Evolutionary conservation across 805 yeast species (phyloP).

Genomic region (Saturnispora dispora): DNA sequence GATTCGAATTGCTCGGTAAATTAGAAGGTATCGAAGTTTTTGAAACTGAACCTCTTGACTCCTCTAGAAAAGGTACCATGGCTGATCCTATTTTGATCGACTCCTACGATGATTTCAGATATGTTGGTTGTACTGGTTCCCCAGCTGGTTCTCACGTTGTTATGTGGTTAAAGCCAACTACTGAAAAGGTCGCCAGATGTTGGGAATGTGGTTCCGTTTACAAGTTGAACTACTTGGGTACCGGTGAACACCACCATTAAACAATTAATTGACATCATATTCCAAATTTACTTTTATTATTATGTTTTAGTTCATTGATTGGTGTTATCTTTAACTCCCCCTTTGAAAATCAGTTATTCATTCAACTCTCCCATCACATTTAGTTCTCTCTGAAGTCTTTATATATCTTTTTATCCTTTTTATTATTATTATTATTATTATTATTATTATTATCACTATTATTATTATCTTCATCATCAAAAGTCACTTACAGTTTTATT

Average conservation of each 20-base stretch:
- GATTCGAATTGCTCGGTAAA: conserved; percentile 90
- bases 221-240: conserved; percentile 81
- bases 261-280: conserved; percentile 12
- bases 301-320: conserved; percentile 1
- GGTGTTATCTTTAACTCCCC: neutral
- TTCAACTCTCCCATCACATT: neutral
- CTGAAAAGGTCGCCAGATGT: conserved; percentile 81
- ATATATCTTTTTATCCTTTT: conserved; percentile 5
- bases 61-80: conserved; percentile 86
- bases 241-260: conserved; percentile 49
- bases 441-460: neutral
- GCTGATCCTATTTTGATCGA: conserved; percentile 84
- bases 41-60: conserved; percentile 80
- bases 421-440: neutral
- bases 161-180: conserved; percentile 87
- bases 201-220: conserved; percentile 98
- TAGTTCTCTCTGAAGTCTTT: conserved; percentile 4
- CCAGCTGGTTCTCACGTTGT: conserved; percentile 89
- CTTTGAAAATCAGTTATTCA: neutral
- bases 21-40: conserved; percentile 91
- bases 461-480: too few species aligned
- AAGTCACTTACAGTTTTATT: too few species aligned
- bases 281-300: neutral
- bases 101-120: conserved; percentile 86
- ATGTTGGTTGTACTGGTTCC: conserved; percentile 94